phyloP scores from a whole-genome alignment of 2,329 filamentous ascomycete species.

The Aureobasidium sp. region DNA sequence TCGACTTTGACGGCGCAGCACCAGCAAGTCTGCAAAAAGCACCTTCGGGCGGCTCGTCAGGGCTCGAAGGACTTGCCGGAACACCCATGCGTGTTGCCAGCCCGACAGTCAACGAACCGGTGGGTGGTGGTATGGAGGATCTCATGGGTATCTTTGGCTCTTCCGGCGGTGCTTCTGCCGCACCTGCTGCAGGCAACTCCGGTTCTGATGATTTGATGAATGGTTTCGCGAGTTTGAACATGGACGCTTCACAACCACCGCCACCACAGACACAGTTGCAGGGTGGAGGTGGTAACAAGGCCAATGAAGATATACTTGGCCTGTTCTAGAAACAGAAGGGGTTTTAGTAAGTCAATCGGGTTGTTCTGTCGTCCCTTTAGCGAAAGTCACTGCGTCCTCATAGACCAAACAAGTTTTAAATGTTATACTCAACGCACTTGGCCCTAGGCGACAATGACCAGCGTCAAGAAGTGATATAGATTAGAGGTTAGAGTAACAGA shows the following conservation, averaged over 20 bases:
- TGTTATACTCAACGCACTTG: too few relatives aligned
- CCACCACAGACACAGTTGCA: slow-evolving; percentile 53
- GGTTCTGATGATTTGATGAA: slow-evolving; percentile 56
- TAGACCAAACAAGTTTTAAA: too few relatives aligned
- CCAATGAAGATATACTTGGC: slow-evolving; percentile 18
- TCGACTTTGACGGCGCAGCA: slow-evolving; percentile 88
- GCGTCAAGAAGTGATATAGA: too few relatives aligned
- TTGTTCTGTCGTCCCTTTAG: background rate
- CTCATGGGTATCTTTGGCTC: slow-evolving; percentile 61
- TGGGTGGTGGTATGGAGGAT: slow-evolving; percentile 60
- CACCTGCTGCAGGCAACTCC: slow-evolving; percentile 20
- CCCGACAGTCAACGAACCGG: slow-evolving; percentile 42
- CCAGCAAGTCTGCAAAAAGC: slow-evolving; percentile 74
- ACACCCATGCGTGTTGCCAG: slow-evolving; percentile 63
- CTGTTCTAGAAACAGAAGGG: background rate
- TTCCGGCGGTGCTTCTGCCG: slow-evolving; percentile 23
- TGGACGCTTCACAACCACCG: slow-evolving; percentile 57
- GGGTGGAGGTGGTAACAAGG: slow-evolving; percentile 45
- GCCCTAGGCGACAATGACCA: too few relatives aligned
- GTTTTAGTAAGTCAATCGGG: background rate
- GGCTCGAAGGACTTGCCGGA: slow-evolving; percentile 47
- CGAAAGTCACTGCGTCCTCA: background rate
- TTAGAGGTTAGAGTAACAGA: too few relatives aligned
- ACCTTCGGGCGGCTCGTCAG: slow-evolving; percentile 40
- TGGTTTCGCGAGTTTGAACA: slow-evolving; percentile 73